phyloP scores from a whole-genome alignment of 306 rosid species.

The Citrullus amarus region DNA sequence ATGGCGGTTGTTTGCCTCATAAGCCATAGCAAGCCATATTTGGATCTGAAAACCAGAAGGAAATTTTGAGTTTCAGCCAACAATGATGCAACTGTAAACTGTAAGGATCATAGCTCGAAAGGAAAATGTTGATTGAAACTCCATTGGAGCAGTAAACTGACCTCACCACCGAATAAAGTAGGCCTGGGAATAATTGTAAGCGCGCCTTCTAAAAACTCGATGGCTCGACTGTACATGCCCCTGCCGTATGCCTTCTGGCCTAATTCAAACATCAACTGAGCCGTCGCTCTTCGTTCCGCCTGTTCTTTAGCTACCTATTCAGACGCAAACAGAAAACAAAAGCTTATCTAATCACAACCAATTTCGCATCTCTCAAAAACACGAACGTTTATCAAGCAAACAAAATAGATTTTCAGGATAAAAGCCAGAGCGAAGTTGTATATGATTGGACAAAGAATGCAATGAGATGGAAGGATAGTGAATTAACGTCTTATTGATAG shows the following conservation, averaged over 20 bases:
- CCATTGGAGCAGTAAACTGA: slow-evolving; percentile 28
- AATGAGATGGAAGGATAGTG: background rate
- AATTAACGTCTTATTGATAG: no score
- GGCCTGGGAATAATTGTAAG: slow-evolving; percentile 78
- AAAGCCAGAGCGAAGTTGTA: background rate
- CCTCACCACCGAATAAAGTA: slow-evolving; percentile 95
- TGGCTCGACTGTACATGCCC: slow-evolving; percentile 85
- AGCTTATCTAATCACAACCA: background rate
- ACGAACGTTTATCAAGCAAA: background rate
- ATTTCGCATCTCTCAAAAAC: background rate
- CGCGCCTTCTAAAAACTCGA: slow-evolving; percentile 87
- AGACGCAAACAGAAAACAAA: slow-evolving; percentile 8
- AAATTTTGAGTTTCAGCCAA: background rate
- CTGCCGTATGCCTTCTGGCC: slow-evolving; percentile 90
- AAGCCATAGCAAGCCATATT: slow-evolving; percentile 99
- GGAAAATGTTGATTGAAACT: background rate
- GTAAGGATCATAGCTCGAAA: background rate
- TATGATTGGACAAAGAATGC: background rate
- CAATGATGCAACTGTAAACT: background rate
- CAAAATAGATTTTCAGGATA: background rate
- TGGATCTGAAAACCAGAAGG: slow-evolving; percentile 50
- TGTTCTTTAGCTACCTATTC: slow-evolving; percentile 88
- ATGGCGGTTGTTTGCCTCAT: slow-evolving; percentile 84
- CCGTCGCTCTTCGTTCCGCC: slow-evolving; percentile 85
- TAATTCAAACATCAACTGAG: slow-evolving; percentile 86